Percentiles rank a stretch among this genome's conserved stretches.
phyloP scores from a whole-genome alignment of 345 rosid genomes.

The Camelina sativa region DNA sequence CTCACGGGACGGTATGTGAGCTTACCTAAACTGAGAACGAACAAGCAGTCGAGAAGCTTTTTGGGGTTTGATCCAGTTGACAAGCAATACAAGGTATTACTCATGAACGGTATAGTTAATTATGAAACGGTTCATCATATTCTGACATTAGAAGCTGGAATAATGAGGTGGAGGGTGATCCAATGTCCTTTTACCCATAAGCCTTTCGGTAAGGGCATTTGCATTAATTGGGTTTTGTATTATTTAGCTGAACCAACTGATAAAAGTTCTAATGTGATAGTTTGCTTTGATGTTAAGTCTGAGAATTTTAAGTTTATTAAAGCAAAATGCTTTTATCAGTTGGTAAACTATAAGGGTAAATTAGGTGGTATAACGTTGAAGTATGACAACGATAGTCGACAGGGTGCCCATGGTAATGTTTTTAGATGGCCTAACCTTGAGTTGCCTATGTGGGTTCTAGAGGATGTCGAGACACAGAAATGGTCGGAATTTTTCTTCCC shows the following conservation, averaged over 20 bases:
- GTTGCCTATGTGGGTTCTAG: background rate
- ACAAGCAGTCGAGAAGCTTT: background rate
- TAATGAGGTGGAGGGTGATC: background rate
- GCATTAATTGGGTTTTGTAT: constrained; percentile 29
- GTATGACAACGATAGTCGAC: no score
- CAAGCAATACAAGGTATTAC: constrained; percentile 6
- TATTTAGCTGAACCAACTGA: background rate
- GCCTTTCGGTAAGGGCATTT: background rate
- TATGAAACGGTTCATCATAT: background rate
- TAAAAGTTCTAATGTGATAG: background rate
- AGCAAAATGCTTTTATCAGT: background rate
- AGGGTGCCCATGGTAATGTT: no score
- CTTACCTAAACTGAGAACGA: background rate
- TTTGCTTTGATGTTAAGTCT: constrained; percentile 27
- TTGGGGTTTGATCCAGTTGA: constrained; percentile 14
- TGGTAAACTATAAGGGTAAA: constrained; percentile 18
- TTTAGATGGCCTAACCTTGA: no score
- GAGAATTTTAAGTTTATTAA: background rate
- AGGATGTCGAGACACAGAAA: background rate
- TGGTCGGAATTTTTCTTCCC: background rate
- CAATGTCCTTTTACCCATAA: background rate
- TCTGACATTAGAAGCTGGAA: background rate
- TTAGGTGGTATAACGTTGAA: no score
- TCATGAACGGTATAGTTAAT: background rate
- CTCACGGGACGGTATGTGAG: constrained; percentile 4